Base-by-base conservation (phyloP, 2,329 filamentous ascomycete species). In the Didymella segeticola region DNA sequence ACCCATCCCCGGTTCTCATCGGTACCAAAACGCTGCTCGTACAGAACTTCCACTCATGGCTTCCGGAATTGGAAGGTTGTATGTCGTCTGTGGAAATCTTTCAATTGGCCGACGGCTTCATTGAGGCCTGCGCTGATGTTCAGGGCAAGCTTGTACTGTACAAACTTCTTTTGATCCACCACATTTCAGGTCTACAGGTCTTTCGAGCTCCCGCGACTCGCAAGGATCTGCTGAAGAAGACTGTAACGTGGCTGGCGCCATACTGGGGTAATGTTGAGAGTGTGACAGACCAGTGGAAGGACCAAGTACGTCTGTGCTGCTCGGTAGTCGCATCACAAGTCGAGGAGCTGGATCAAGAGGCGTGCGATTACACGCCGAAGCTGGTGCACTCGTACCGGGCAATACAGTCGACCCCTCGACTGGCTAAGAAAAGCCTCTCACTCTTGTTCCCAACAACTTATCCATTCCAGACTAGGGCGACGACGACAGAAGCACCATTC, bases 31-130 rank as follows among this genome's bases (percentile, higher is more conserved):
- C 95, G 0, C 80, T 99, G 43, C 87, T 96, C 2, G 92, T 98
- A 11, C 95, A 99, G 74, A 91, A 98, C 72, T 96, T 98, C 72
- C 93, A 98, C 70, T 90, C 90, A 0, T 99, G 95, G 95, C 80
- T 99, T n/a, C 93, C 95, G 0, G 93, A 98, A 70, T 84, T 99
- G 9, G 82, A 86, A 0, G 86, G 88, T 1, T 81, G 95, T 30
- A 82, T 98, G 69, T 85, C 83, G 4, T 87, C 88, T 0, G 89
- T 92, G 65, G 93, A 98, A 71, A 93, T 97, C 38, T 79, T 97
- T 46, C 89, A 96, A 66, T 89, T 97, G 59, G 91, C 93, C 33
- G 90, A 96, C 57, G 91, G 93, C 75, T 96, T 98, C 69, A 89
- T 98, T 79, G 92, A 97, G 69, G 91, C 95, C 1, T 97, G 93